Percentiles rank a stretch among this genome's conserved stretches.
Evolutionary conservation across 2,329 filamentous ascomycete species (phyloP).

Genomic region (Stemphylium lycopersici): DNA sequence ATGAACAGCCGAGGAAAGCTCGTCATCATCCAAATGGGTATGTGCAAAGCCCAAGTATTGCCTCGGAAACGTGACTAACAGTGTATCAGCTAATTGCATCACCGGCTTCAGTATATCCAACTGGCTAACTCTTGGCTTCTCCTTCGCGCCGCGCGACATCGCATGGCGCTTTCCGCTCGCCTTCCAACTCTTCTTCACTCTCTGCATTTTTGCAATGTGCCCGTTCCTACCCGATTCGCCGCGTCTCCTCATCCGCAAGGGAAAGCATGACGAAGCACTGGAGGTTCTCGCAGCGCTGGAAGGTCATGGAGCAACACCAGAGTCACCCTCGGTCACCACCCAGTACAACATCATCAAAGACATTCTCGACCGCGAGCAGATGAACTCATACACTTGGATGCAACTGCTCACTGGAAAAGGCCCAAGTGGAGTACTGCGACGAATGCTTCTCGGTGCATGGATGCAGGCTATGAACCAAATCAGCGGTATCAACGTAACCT

Average conservation of each 20-base stretch:
- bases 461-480: conserved; percentile 56
- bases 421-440: conserved; percentile 50
- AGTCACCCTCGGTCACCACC: conserved; percentile 42
- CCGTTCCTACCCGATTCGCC: conserved; percentile 53
- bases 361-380: conserved; percentile 53
- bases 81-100: conserved; percentile 47
- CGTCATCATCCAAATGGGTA: conserved; percentile 55
- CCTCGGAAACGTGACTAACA: neutral
- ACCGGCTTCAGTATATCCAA: conserved; percentile 53
- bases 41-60: neutral
- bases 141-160: conserved; percentile 46
- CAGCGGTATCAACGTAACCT: conserved; percentile 41
- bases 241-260: conserved; percentile 60
- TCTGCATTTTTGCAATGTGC: conserved; percentile 59
- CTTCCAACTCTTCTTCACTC: conserved; percentile 63
- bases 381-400: conserved; percentile 54
- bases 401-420: conserved; percentile 52
- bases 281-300: conserved; percentile 47
- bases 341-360: conserved; percentile 50
- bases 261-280: conserved; percentile 53
- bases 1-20: conserved; percentile 54
- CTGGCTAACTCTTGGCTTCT: conserved; percentile 53
- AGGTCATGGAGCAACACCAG: conserved; percentile 47
- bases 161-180: conserved; percentile 59
- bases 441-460: conserved; percentile 55